A percentile compares a stretch with the other conserved stretches of the same genome.
These are phyloP conservation scores for Colletotrichum gigasporum DNA, from an alignment of 2,329 filamentous ascomycete genomes.

Conservation along the genomic window DNA sequence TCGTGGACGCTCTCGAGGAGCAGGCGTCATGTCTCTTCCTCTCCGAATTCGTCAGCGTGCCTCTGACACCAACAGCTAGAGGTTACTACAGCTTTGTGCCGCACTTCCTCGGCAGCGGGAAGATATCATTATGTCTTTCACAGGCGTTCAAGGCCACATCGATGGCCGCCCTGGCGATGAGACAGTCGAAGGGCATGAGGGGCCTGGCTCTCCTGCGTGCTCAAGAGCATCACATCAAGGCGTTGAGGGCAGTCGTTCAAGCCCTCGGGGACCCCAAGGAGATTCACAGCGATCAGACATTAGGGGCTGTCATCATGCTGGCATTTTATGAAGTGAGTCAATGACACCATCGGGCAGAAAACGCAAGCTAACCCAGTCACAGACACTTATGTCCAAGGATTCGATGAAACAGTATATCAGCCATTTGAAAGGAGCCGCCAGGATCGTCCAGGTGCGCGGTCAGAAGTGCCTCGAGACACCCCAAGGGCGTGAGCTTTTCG, in stretches of 20 bases:
- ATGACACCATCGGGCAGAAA: rapidly evolving
- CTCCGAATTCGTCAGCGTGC: slow-evolving; percentile 31
- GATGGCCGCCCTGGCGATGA: slow-evolving; percentile 28
- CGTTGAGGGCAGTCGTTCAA: slow-evolving; percentile 23
- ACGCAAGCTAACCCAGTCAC: background rate
- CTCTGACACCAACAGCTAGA: slow-evolving; percentile 6
- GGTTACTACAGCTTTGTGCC: slow-evolving; percentile 30
- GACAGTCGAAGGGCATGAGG: slow-evolving; percentile 8
- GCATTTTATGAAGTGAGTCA: slow-evolving; percentile 32
- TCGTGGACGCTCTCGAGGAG: slow-evolving; percentile 25
- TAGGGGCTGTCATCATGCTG: slow-evolving; percentile 31
- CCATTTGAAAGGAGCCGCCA: slow-evolving; percentile 35
- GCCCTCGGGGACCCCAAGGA: slow-evolving; percentile 25
- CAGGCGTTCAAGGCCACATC: slow-evolving; percentile 31
- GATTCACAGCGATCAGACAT: slow-evolving; percentile 26
- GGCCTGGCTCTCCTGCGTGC: slow-evolving; percentile 15
- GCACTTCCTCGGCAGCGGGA: slow-evolving; percentile 17
- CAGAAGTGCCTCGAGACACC: slow-evolving; percentile 22
- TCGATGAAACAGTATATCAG: slow-evolving; percentile 35
- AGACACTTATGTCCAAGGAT: slow-evolving; percentile 32
- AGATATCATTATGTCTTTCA: slow-evolving; percentile 22
- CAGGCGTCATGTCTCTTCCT: slow-evolving; percentile 30
- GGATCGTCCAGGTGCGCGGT: slow-evolving; percentile 33
- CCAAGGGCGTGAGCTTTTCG: slow-evolving; percentile 34
- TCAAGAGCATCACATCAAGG: slow-evolving; percentile 29